Evolutionary conservation across 176 grass and related monocot genomes (phyloP).

Genomic region (Lolium perenne): DNA sequence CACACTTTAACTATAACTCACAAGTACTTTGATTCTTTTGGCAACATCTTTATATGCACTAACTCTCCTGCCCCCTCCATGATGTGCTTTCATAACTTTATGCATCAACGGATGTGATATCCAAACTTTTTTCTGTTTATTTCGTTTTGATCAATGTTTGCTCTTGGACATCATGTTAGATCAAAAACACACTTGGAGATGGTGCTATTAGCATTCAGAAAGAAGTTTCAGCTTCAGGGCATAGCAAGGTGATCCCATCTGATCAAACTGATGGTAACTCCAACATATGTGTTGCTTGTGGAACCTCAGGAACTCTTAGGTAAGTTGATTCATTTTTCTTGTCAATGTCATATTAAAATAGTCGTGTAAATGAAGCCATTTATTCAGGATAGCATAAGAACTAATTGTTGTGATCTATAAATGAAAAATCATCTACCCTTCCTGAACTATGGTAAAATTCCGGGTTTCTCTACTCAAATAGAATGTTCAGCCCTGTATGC

Average conservation of each 20-base stretch:
- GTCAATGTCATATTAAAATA: conserved; percentile 13
- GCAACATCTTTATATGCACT: background rate
- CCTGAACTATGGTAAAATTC: background rate
- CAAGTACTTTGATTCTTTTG: background rate
- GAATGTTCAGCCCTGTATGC: background rate
- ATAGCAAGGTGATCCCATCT: conserved; percentile 13
- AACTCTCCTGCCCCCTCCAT: background rate
- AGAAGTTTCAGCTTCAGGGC: conserved; percentile 42
- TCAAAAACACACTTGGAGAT: conserved; percentile 22
- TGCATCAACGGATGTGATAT: background rate
- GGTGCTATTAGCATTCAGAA: conserved; percentile 15
- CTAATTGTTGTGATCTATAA: background rate
- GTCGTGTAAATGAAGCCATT: background rate
- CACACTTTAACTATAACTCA: conserved; percentile 1
- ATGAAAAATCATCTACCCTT: background rate
- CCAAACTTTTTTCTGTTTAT: no score
- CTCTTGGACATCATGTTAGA: conserved; percentile 39
- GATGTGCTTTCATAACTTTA: conserved; percentile 14
- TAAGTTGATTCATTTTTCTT: conserved; percentile 45
- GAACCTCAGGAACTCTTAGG: conserved; percentile 60
- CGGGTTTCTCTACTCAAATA: background rate
- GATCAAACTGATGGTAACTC: conserved; percentile 40
- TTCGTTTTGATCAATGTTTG: background rate
- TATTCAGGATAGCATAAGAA: conserved; percentile 24
- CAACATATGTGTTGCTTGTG: conserved; percentile 60